phyloP scores from a whole-genome alignment of 2,329 filamentous ascomycete species.

The Exserohilum rostratum region DNA sequence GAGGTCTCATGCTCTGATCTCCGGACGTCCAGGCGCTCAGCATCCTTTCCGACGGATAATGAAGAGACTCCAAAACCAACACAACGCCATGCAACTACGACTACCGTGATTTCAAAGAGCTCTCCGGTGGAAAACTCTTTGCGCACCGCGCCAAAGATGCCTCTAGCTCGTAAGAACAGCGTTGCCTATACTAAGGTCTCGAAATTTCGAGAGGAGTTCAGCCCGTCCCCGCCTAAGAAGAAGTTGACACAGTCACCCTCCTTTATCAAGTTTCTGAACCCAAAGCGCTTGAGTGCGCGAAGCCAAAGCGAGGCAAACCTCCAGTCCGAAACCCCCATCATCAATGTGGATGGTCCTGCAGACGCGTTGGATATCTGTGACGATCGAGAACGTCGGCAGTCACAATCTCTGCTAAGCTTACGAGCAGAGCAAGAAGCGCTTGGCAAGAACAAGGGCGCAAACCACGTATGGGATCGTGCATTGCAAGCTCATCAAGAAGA shows the following conservation, averaged over 20 bases:
- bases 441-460: conserved; percentile 28
- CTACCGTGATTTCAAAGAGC: conserved; percentile 7
- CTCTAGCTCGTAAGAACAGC: conserved; percentile 34
- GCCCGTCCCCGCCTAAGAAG: conserved; percentile 37
- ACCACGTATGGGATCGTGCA: conserved; percentile 45
- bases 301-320: conserved; percentile 44
- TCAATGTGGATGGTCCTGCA: conserved; percentile 27
- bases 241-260: conserved; percentile 32
- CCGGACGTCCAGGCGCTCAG: conserved; percentile 22
- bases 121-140: neutral
- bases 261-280: conserved; percentile 39
- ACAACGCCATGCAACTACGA: conserved; percentile 16
- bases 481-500: conserved; percentile 47
- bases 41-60: conserved; percentile 32
- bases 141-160: conserved; percentile 5
- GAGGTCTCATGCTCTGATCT: conserved; percentile 16
- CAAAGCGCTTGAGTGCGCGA: conserved; percentile 34
- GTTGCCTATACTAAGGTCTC: conserved; percentile 41
- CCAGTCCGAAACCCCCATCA: conserved; percentile 4
- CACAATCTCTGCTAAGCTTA: conserved; percentile 39
- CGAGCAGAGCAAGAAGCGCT: conserved; percentile 36
- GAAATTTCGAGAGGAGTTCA: conserved; percentile 47
- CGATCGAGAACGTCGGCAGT: conserved; percentile 33
- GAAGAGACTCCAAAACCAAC: conserved; percentile 31
- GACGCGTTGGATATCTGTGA: conserved; percentile 20